Conservation (phyloP, 257 asterid genomes). For the Knoxia roxburghii region DNA sequence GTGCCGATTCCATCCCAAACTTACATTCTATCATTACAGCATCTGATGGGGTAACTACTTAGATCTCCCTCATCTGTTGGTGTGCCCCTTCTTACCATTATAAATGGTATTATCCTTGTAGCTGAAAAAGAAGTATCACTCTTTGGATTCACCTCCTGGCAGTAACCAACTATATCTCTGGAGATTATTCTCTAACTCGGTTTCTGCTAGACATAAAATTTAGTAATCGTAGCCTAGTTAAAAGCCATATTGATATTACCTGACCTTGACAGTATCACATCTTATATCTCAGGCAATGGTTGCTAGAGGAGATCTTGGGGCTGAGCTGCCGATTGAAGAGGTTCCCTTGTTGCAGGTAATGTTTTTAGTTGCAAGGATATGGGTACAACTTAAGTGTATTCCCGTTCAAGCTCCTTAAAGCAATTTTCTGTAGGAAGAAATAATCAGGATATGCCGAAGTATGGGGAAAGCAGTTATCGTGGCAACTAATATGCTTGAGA, state of each 20-base stretch:
- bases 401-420: slow-evolving; percentile 1
- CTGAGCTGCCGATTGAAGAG: slow-evolving; percentile 93
- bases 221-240: not conserved
- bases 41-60: slow-evolving; percentile 82
- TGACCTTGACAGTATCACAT: slow-evolving; percentile 14
- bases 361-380: not conserved
- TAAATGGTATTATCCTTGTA: not conserved
- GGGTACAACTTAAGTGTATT: not conserved
- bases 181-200: not conserved
- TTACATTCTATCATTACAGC: slow-evolving; percentile 86
- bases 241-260: not conserved
- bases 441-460: slow-evolving; percentile 84
- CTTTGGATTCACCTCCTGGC: not conserved
- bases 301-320: slow-evolving; percentile 99
- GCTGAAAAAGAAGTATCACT: not conserved
- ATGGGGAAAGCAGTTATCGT: slow-evolving; percentile 98
- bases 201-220: not conserved
- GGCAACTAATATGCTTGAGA: slow-evolving; percentile 98
- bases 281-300: slow-evolving; percentile 75
- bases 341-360: slow-evolving; percentile 93
- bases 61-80: not conserved
- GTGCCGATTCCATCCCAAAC: slow-evolving; percentile 95
- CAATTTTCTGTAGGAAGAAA: slow-evolving; percentile 65
- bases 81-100: not conserved
- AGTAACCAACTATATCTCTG: not conserved